Evolutionary conservation across 306 rosid species (phyloP).

Genomic region (Heteromeles arbutifolia): DNA sequence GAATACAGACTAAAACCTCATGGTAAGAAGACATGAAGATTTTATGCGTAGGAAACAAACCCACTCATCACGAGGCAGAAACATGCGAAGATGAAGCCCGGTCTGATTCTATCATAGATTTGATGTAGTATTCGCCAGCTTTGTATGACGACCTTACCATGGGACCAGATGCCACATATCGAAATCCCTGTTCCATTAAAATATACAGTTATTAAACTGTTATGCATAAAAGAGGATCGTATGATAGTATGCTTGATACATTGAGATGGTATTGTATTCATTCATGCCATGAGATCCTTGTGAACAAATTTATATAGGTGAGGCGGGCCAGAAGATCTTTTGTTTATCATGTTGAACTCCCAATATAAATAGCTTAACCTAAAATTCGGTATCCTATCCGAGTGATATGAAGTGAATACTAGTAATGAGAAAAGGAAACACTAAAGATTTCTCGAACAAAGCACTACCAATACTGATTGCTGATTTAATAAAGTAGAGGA

Average conservation of each 20-base stretch:
- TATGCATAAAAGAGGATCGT: slow-evolving; percentile 12
- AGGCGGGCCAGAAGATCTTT: background rate
- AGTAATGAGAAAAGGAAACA: background rate
- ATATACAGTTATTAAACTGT: background rate
- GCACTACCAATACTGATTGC: background rate
- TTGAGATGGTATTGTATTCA: background rate
- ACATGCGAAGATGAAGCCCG: slow-evolving; percentile 57
- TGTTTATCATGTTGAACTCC: background rate
- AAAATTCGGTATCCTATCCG: background rate
- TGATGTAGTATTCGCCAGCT: slow-evolving; percentile 91
- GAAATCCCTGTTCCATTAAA: slow-evolving; percentile 57
- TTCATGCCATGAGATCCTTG: background rate
- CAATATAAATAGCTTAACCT: background rate
- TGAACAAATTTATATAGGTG: too few relatives aligned
- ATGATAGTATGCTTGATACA: slow-evolving; percentile 3
- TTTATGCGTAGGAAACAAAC: background rate
- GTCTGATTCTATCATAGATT: slow-evolving; percentile 90
- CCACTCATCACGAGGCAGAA: slow-evolving; percentile 31
- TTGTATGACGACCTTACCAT: slow-evolving; percentile 92
- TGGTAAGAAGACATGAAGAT: background rate
- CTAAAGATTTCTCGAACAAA: background rate
- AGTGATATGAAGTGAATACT: background rate
- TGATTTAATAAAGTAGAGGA: background rate
- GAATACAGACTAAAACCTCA: background rate
- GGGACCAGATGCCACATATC: slow-evolving; percentile 90